A percentile compares a stretch with the other conserved stretches of the same genome.
Conservation (phyloP, 495 filamentous ascomycete genomes). For the Xylaria scruposa region DNA sequence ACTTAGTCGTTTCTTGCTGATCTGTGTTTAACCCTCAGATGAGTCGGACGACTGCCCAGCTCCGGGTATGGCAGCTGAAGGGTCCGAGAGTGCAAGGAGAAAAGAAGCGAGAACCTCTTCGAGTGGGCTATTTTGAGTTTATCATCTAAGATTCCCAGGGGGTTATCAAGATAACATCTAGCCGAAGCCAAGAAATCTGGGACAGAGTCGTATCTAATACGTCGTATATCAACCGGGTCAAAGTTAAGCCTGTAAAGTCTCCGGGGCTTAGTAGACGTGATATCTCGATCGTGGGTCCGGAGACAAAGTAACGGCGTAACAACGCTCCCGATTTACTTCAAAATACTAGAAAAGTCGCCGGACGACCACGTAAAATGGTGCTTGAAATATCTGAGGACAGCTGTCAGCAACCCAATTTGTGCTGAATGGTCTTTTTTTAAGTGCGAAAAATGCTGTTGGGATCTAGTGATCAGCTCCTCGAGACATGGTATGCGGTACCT, state of each 20-base stretch:
- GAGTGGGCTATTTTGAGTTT: not conserved
- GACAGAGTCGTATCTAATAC: not conserved
- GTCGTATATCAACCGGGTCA: not conserved
- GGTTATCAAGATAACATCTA: not conserved
- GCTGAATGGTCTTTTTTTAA: not conserved
- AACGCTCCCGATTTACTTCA: not conserved
- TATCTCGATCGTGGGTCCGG: conserved; percentile 3
- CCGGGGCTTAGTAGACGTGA: not conserved
- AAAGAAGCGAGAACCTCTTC: not conserved
- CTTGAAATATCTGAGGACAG: not conserved
- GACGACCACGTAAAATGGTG: not conserved
- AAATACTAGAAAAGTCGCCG: not conserved
- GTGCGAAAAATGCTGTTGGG: not conserved
- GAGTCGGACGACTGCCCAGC: not conserved
- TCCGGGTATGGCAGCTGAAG: not conserved
- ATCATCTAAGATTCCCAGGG: not conserved
- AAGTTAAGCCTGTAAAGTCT: conserved; percentile 7
- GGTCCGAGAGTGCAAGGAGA: not conserved
- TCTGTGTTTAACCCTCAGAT: not conserved
- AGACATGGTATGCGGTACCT: not conserved
- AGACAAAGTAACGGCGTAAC: conserved; percentile 9
- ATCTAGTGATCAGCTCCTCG: not conserved
- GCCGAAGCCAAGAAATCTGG: not conserved
- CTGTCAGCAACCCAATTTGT: not conserved
- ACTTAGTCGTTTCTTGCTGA: not conserved